These are phyloP conservation scores for Quercus glauca DNA, from an alignment of 306 rosid species.

Conservation along the genomic window DNA sequence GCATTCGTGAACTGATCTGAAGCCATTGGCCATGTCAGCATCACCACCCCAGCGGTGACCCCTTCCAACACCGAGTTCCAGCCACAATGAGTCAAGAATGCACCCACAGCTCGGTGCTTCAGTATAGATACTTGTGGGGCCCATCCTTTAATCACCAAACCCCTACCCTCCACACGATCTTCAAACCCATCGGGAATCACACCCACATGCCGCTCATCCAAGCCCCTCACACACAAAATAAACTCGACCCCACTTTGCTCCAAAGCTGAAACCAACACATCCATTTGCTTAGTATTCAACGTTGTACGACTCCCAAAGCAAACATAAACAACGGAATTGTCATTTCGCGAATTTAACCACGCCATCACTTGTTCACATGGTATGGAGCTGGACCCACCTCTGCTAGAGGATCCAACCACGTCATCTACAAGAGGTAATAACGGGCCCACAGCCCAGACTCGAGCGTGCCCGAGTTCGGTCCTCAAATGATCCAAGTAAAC, in stretches of 20 bases:
- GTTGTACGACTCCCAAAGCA: background rate
- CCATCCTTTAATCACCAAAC: slow-evolving; percentile 45
- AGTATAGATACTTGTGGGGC: slow-evolving; percentile 43
- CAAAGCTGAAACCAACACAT: background rate
- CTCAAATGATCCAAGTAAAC: slow-evolving; percentile 28
- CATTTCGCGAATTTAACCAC: background rate
- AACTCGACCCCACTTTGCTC: background rate
- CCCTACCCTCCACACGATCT: slow-evolving; percentile 29
- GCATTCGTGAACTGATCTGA: slow-evolving; percentile 45
- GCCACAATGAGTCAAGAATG: slow-evolving; percentile 51
- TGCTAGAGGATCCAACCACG: too few species aligned
- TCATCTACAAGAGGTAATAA: background rate
- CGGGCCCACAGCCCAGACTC: slow-evolving; percentile 54
- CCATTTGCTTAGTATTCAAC: background rate
- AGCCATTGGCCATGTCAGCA: slow-evolving; percentile 62
- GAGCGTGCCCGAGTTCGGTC: slow-evolving; percentile 25
- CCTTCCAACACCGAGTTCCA: slow-evolving; percentile 59
- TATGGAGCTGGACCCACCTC: background rate
- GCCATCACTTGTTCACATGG: background rate
- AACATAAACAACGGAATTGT: background rate
- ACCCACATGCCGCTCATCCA: background rate
- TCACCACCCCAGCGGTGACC: slow-evolving; percentile 32
- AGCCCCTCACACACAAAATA: background rate
- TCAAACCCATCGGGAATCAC: background rate
- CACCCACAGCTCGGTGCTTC: slow-evolving; percentile 39